Percentiles rank a stretch among this genome's conserved stretches.
Evolutionary conservation across 140 eudicot genomes (phyloP).

Genomic region (Oenanthe javanica): DNA sequence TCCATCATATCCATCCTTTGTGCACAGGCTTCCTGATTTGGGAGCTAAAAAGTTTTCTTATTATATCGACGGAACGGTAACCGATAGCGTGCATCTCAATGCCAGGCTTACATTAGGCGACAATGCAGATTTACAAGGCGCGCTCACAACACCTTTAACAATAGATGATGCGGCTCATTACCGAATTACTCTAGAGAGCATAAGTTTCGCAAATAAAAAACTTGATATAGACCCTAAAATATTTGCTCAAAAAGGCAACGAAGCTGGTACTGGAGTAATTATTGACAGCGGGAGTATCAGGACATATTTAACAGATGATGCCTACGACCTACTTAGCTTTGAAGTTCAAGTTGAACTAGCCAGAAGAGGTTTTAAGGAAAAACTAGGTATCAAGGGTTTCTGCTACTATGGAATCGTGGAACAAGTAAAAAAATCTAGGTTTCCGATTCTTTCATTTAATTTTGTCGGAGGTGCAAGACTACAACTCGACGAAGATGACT

Average conservation of each 20-base stretch:
- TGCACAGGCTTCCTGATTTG: background rate
- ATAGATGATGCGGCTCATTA: background rate
- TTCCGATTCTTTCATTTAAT: background rate
- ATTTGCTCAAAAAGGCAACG: background rate
- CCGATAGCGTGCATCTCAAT: background rate
- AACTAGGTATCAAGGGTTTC: too few relatives aligned
- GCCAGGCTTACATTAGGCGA: background rate
- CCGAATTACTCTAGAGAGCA: background rate
- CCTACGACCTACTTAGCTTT: background rate
- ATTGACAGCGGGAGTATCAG: background rate
- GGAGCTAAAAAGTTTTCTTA: background rate
- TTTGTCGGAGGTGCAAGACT: background rate
- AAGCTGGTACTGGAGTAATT: background rate
- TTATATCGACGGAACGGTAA: background rate
- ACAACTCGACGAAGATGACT: background rate
- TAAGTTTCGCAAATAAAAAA: background rate
- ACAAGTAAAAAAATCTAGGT: background rate
- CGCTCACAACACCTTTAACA: background rate
- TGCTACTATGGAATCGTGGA: background rate
- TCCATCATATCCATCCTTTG: background rate
- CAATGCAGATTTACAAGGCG: background rate
- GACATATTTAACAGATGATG: background rate
- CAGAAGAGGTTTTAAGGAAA: too few relatives aligned
- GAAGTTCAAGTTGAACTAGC: background rate
- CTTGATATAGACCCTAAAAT: background rate